Evolutionary conservation across 495 filamentous ascomycete genomes (phyloP), one percentile per base, ranked within the genome.

Genomic region (Penicillium fimorum): DNA sequence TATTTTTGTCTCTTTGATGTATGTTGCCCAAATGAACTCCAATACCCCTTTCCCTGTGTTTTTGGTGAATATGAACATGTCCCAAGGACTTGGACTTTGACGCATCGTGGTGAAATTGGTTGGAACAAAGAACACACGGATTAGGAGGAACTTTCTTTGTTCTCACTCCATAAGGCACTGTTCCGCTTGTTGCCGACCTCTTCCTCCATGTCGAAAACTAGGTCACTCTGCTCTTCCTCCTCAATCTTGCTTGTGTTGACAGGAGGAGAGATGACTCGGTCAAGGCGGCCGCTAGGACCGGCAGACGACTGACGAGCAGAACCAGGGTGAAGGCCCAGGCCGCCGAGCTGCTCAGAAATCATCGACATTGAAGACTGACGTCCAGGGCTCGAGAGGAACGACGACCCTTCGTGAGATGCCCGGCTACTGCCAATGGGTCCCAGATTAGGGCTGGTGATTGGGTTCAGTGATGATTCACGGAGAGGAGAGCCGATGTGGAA

Each of bases 401-500:
- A 79, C 5, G 83, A 84, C 9, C 80, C 71, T 53, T 91, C 87
- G 13, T 83, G 82, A 20, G 72, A 73, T 12, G 68, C 45, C 7
- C 74, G 71, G 50, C 75, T 77, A 49, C 74, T 77, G 40, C 80
- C 77, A 37, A 84, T 76, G 35, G 85, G 77, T 45, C 84, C 82
- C 18, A 87, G 74, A 40, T 85, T 84, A 17, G 90, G 88, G 65
- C 85, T 92, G 47, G 73, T 84, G 17, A 64, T 66, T 3, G 71
- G 57, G 56, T 73, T 72, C 33, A 90, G 71, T 4, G 82, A 82
- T 10, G 93, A 94, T 70, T 96, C 95, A 43, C 94, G 90, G 9
- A 98, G 81, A 24, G 94, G 94, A 38, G 95, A 97, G 22, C 95
- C 94, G 48, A 97, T 87, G 60, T 96, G 91, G 32, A 90, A 88